These are phyloP conservation scores for Rusavskia elegans DNA, from an alignment of 495 filamentous ascomycete genomes.

Conservation along the genomic window DNA sequence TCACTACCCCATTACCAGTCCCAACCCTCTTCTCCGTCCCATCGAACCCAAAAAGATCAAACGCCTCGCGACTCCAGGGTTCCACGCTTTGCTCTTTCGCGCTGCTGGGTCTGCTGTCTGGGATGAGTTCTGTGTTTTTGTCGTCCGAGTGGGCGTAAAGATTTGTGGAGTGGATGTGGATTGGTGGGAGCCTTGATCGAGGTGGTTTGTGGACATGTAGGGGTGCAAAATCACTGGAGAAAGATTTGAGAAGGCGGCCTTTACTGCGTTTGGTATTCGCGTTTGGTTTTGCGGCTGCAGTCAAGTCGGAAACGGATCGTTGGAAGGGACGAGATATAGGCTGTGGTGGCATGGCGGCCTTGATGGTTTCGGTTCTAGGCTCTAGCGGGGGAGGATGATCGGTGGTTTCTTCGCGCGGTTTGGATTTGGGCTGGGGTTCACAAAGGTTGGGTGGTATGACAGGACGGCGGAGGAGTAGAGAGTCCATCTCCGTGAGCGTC, in stretches of 20 bases:
- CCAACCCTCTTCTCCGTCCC: constrained; percentile 12
- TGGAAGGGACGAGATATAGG: background rate
- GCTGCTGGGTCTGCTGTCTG: background rate
- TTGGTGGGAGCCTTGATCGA: background rate
- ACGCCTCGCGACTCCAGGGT: constrained; percentile 43
- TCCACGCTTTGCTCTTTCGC: constrained; percentile 9
- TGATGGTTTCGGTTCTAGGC: background rate
- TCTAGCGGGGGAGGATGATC: background rate
- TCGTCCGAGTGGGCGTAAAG: background rate
- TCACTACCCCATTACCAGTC: background rate
- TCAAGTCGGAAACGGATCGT: background rate
- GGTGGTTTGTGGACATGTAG: background rate
- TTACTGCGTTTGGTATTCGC: background rate
- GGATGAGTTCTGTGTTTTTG: background rate
- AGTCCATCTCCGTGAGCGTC: background rate
- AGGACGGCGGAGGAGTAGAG: background rate
- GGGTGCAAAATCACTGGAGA: background rate
- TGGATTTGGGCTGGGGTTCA: background rate
- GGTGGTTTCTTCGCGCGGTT: background rate
- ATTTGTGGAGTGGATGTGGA: background rate
- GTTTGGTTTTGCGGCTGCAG: background rate
- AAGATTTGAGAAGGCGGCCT: background rate
- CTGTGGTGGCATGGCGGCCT: background rate
- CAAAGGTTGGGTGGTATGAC: background rate
- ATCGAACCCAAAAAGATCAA: constrained; percentile 41